These are phyloP conservation scores for Stereum hirsutum DNA, from an alignment of 1,284 basidiomycete species.

Conservation along the genomic window DNA sequence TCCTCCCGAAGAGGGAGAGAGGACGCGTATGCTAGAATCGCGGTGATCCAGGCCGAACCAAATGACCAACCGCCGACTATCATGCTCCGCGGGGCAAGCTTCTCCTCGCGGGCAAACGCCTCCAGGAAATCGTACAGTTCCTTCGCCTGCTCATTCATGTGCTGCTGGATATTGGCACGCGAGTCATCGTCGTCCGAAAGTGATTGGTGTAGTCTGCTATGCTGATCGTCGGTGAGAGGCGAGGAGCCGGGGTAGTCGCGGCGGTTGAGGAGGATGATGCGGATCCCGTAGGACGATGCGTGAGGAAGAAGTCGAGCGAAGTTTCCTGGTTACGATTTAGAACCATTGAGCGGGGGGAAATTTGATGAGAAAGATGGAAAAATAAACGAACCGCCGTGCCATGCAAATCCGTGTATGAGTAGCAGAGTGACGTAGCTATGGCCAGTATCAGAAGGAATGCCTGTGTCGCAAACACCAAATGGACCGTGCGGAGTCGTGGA, in stretches of 20 bases:
- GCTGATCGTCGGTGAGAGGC: slow-evolving; percentile 14
- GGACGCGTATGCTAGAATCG: slow-evolving; percentile 12
- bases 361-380: not conserved
- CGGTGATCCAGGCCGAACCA: not conserved
- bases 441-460: too few species aligned
- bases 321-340: slow-evolving; percentile 4
- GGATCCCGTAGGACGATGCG: slow-evolving; percentile 13
- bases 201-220: slow-evolving; percentile 3
- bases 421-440: not conserved
- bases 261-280: slow-evolving; percentile 19
- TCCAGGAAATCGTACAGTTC: not conserved
- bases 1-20: slow-evolving; percentile 7
- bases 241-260: slow-evolving; percentile 21
- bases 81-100: too few species aligned
- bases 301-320: slow-evolving; percentile 9
- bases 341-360: too few species aligned
- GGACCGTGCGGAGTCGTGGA: too few species aligned
- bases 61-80: not conserved
- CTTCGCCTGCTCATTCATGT: not conserved
- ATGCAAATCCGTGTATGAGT: not conserved
- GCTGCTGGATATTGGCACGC: slow-evolving; percentile 3
- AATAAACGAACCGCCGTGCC: not conserved
- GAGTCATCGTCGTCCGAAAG: not conserved
- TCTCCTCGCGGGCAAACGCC: not conserved
- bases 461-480: too few species aligned